phyloP scores from a whole-genome alignment of 1,284 basidiomycete species.

The Rhodotorula sp. region DNA sequence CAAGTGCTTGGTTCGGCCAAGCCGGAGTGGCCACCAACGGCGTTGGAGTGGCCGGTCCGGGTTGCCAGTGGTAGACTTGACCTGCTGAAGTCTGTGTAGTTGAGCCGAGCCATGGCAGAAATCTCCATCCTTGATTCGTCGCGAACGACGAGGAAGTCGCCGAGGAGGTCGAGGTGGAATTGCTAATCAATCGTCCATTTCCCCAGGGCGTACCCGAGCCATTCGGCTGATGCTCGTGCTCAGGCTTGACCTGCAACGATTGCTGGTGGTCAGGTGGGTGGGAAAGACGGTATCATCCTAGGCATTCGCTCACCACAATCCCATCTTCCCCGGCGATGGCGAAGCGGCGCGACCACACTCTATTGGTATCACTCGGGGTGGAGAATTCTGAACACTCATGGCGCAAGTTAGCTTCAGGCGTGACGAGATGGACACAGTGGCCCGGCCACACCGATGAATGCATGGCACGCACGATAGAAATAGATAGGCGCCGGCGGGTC shows the following conservation, averaged over 20 bases:
- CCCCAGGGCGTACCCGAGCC: slow-evolving; percentile 66
- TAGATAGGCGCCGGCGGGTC: slow-evolving; percentile 68
- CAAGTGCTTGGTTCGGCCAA: not conserved
- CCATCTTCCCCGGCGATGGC: slow-evolving; percentile 63
- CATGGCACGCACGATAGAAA: slow-evolving; percentile 68
- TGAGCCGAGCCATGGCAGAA: not conserved
- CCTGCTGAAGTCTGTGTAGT: too few relatives aligned
- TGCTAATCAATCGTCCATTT: slow-evolving; percentile 19
- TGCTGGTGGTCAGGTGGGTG: too few relatives aligned
- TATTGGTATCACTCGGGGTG: slow-evolving; percentile 45
- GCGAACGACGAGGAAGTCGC: not conserved
- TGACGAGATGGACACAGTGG: too few relatives aligned
- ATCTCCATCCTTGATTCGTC: not conserved
- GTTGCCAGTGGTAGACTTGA: too few relatives aligned
- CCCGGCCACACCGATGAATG: slow-evolving; percentile 17
- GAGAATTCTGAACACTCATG: slow-evolving; percentile 8
- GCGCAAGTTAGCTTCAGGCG: not conserved
- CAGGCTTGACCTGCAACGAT: not conserved
- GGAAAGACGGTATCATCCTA: rapidly evolving
- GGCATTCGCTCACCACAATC: slow-evolving; percentile 49
- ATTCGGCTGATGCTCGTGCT: slow-evolving; percentile 58
- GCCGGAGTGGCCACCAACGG: not conserved
- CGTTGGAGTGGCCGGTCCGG: too few relatives aligned
- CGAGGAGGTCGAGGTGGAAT: not conserved
- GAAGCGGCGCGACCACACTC: slow-evolving; percentile 76